Evolutionary conservation across 2,329 filamentous ascomycete species (phyloP).

Genomic region (Scleromitrula shiraiana): DNA sequence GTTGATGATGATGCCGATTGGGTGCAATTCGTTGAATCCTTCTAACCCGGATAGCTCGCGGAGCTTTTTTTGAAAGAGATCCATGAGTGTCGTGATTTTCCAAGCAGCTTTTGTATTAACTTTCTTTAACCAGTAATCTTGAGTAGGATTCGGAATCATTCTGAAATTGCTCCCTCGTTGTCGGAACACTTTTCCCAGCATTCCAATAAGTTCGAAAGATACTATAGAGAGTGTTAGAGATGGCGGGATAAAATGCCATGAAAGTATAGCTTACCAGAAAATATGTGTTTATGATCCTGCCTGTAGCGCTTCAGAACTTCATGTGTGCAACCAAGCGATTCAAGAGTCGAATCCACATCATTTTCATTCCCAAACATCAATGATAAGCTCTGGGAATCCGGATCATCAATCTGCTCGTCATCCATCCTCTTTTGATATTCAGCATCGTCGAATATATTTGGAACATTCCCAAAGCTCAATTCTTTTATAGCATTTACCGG

Average conservation of each 20-base stretch:
- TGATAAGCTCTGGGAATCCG: conserved; percentile 26
- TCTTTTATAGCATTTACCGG: conserved; percentile 46
- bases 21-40: background rate
- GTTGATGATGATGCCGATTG: conserved; percentile 12
- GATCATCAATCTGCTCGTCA: no score
- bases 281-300: conserved; percentile 28
- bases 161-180: conserved; percentile 43
- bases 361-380: conserved; percentile 41
- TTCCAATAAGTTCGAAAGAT: conserved; percentile 50
- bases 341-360: conserved; percentile 45
- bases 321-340: conserved; percentile 45
- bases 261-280: conserved; percentile 17
- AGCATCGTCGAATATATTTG: conserved; percentile 44
- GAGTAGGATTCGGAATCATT: conserved; percentile 49
- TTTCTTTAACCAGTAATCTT: conserved; percentile 43
- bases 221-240: conserved; percentile 34
- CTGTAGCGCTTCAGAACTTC: conserved; percentile 39
- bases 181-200: conserved; percentile 44
- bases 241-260: conserved; percentile 1
- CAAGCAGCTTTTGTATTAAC: conserved; percentile 22
- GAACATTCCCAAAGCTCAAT: conserved; percentile 47
- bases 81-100: conserved; percentile 24
- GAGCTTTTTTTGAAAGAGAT: conserved; percentile 24
- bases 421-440: conserved; percentile 33
- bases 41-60: conserved; percentile 10